Evolutionary conservation across 768 basidiomycete genomes (phyloP).

Genomic region (Mycena kentingensis): DNA sequence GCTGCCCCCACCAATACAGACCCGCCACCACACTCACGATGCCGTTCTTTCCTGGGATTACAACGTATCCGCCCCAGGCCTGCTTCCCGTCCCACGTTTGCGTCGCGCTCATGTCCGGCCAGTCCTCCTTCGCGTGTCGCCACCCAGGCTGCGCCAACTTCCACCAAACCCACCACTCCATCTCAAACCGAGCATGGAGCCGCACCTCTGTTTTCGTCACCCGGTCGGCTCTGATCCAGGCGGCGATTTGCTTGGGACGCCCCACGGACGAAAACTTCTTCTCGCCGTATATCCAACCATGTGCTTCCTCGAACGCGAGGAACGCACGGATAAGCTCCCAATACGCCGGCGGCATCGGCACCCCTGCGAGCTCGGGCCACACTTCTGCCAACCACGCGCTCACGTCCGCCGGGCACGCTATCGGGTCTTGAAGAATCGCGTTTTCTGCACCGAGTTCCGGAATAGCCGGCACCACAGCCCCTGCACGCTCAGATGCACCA

Average conservation of each 20-base stretch:
- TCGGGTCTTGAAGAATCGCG: too few species aligned
- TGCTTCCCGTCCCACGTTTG: background rate
- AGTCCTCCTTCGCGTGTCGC: background rate
- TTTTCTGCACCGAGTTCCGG: too few species aligned
- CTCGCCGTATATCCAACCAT: background rate
- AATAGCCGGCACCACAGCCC: too few species aligned
- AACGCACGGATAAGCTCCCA: background rate
- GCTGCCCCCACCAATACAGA: background rate
- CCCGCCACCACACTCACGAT: background rate
- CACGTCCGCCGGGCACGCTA: background rate
- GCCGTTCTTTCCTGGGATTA: background rate
- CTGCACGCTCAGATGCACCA: too few species aligned
- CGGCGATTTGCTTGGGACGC: background rate
- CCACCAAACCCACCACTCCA: background rate
- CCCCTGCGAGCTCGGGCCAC: background rate
- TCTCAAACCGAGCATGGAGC: background rate
- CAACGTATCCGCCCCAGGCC: too few species aligned
- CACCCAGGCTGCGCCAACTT: background rate
- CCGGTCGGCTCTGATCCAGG: background rate
- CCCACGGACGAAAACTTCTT: background rate
- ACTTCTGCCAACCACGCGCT: background rate
- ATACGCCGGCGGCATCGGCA: background rate
- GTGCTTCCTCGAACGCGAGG: background rate
- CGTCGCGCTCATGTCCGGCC: background rate
- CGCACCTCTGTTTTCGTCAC: background rate